Percentiles rank a stretch among this genome's conserved stretches.
phyloP scores from a whole-genome alignment of 2,329 filamentous ascomycete species.

The Aspergillus sp. region DNA sequence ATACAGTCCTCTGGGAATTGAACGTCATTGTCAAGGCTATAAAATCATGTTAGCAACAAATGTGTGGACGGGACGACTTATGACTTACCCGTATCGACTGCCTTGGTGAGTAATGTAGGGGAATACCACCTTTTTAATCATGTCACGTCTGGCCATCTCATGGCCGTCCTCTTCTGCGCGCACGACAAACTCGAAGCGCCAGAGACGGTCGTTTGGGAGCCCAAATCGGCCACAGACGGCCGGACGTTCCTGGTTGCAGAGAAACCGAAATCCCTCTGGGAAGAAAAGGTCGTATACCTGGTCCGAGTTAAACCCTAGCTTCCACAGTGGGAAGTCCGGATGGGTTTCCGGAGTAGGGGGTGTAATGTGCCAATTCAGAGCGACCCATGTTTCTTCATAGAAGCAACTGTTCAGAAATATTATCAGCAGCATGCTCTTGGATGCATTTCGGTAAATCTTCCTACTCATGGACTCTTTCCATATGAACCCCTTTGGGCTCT shows the following conservation, averaged over 20 bases:
- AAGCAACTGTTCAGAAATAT: constrained; percentile 4
- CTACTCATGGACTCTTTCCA: constrained; percentile 22
- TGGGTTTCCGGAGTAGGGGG: constrained; percentile 41
- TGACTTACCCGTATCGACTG: constrained; percentile 13
- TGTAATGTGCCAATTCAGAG: constrained; percentile 39
- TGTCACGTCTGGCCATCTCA: constrained; percentile 18
- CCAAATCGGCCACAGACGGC: constrained; percentile 42
- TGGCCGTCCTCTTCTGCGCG: constrained; percentile 20
- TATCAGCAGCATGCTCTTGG: background rate
- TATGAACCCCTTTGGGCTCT: constrained; percentile 34
- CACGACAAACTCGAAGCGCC: constrained; percentile 30
- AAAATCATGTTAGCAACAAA: too few relatives aligned
- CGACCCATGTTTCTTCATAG: constrained; percentile 38
- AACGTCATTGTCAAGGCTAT: constrained; percentile 21
- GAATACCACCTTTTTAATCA: constrained; percentile 16
- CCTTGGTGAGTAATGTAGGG: constrained; percentile 21
- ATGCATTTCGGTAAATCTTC: constrained; percentile 4
- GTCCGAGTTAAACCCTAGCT: constrained; percentile 38
- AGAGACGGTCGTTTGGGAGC: constrained; percentile 32
- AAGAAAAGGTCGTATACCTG: constrained; percentile 44
- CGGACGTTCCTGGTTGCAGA: constrained; percentile 35
- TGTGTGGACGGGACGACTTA: constrained; percentile 2
- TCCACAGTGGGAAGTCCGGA: constrained; percentile 43
- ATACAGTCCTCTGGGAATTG: constrained; percentile 42
- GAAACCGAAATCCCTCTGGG: constrained; percentile 39